Percentiles rank a stretch among this genome's conserved stretches.
These are phyloP conservation scores for Endocarpon pusillum DNA, from an alignment of 495 filamentous ascomycete species.

Conservation along the genomic window DNA sequence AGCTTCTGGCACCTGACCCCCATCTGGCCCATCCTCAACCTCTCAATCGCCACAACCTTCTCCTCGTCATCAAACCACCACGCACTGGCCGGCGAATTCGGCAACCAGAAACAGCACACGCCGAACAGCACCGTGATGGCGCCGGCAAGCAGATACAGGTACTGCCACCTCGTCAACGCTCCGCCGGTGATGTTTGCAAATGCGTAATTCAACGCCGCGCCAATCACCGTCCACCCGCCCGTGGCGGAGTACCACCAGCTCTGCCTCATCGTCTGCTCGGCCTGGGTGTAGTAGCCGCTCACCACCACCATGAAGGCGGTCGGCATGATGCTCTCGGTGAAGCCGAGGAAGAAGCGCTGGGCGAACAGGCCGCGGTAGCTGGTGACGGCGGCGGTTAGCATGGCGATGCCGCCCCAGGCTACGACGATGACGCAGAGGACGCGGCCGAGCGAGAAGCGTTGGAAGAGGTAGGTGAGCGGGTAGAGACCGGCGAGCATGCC, in stretches of 20 bases:
- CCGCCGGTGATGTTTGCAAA: constrained; percentile 46
- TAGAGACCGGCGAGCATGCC: constrained; percentile 59
- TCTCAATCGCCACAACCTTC: constrained; percentile 34
- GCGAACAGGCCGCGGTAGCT: constrained; percentile 45
- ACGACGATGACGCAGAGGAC: constrained; percentile 47
- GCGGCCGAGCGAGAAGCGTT: constrained; percentile 44
- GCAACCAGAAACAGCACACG: constrained; percentile 38
- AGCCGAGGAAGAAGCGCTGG: constrained; percentile 53
- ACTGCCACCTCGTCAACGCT: constrained; percentile 42
- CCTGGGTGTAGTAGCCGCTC: constrained; percentile 47
- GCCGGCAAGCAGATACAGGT: constrained; percentile 50
- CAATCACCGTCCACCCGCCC: constrained; percentile 51
- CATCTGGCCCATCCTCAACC: constrained; percentile 32
- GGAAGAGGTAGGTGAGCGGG: constrained; percentile 51
- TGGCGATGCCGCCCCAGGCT: constrained; percentile 49
- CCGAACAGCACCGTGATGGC: constrained; percentile 47
- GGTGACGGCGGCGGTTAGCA: constrained; percentile 48
- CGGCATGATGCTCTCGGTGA: constrained; percentile 49
- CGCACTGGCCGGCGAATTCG: constrained; percentile 33
- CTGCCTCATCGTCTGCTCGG: constrained; percentile 48
- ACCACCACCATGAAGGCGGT: constrained; percentile 53
- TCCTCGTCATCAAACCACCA: constrained; percentile 34
- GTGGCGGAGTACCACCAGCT: constrained; percentile 54
- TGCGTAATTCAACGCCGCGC: constrained; percentile 48
- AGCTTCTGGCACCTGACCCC: constrained; percentile 35